Percentiles rank a stretch among this genome's conserved stretches.
Conservation (phyloP, 805 yeast species). For the Nematodospora valgi region DNA sequence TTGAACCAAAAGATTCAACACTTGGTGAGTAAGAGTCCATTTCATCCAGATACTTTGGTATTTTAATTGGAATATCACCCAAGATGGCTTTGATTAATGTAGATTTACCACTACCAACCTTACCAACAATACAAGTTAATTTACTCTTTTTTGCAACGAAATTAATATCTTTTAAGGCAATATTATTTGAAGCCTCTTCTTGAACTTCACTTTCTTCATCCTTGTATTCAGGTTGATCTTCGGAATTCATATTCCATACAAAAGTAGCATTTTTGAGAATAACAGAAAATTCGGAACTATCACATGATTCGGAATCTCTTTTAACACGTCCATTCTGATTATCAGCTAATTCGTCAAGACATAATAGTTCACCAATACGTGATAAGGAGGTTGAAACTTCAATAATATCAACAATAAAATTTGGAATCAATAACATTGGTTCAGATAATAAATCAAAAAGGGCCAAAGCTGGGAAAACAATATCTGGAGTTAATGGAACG, state of each 20-base stretch:
- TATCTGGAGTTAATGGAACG: conserved; percentile 30
- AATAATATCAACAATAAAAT: conserved; percentile 22
- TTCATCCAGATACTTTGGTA: conserved; percentile 10
- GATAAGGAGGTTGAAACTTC: conserved; percentile 30
- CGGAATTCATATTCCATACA: conserved; percentile 31
- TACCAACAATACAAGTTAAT: conserved; percentile 40
- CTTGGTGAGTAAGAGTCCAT: conserved; percentile 11
- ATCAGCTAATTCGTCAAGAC: conserved; percentile 31
- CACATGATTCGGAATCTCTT: conserved; percentile 11
- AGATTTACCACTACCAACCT: conserved; percentile 40
- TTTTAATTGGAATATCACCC: conserved; percentile 25
- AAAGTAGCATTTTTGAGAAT: conserved; percentile 28
- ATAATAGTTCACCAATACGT: conserved; percentile 31
- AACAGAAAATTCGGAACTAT: conserved; percentile 16
- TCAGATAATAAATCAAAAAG: conserved; percentile 34
- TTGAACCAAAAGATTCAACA: conserved; percentile 25
- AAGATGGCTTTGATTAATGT: conserved; percentile 33
- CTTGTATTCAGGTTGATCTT: conserved; percentile 9
- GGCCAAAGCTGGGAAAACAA: conserved; percentile 39
- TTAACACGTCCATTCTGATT: conserved; percentile 18
- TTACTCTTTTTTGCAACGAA: conserved; percentile 32
- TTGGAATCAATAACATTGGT: conserved; percentile 33
- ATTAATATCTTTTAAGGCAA: conserved; percentile 30
- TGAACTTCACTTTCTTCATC: conserved; percentile 20
- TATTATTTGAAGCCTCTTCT: conserved; percentile 14